A percentile compares a stretch with the other conserved stretches of the same genome.
Evolutionary conservation across 306 rosid genomes (phyloP).

Genomic region (Sophora flavescens): DNA sequence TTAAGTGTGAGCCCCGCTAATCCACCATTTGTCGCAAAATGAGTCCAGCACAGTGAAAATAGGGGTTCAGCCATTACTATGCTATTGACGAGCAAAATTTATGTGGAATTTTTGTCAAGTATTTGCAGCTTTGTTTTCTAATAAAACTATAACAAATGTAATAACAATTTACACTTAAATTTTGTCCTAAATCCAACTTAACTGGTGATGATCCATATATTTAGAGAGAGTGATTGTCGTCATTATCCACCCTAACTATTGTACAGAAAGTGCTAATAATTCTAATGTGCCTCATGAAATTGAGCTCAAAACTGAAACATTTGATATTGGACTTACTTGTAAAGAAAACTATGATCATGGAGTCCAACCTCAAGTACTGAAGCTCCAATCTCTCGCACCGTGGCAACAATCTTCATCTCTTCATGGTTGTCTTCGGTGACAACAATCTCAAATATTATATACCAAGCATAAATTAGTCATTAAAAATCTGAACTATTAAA

Average conservation of each 20-base stretch:
- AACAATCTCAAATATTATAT: conserved; percentile 64
- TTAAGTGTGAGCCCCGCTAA: no score
- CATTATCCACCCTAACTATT: neutral
- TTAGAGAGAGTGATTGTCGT: no score
- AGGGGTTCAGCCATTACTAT: no score
- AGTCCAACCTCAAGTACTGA: conserved; percentile 86
- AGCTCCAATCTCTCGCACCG: conserved; percentile 76
- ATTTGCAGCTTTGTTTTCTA: no score
- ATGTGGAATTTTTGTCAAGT: no score
- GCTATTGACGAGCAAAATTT: no score
- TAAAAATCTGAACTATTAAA: no score
- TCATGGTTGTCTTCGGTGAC: conserved; percentile 84
- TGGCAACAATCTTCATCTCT: conserved; percentile 69
- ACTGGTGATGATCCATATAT: neutral
- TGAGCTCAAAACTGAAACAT: conserved; percentile 14
- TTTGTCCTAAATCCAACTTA: neutral
- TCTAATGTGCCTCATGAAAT: conserved; percentile 3
- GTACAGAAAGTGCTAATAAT: neutral
- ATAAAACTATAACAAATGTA: no score
- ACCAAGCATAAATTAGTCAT: no score
- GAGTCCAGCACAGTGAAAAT: no score
- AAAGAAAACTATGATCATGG: conserved; percentile 90
- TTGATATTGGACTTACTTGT: conserved; percentile 63
- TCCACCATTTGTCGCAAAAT: no score
- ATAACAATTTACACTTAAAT: no score